A percentile compares a stretch with the other conserved stretches of the same genome.
phyloP scores from a whole-genome alignment of 768 basidiomycete species.

The Clathrus columnatus region DNA sequence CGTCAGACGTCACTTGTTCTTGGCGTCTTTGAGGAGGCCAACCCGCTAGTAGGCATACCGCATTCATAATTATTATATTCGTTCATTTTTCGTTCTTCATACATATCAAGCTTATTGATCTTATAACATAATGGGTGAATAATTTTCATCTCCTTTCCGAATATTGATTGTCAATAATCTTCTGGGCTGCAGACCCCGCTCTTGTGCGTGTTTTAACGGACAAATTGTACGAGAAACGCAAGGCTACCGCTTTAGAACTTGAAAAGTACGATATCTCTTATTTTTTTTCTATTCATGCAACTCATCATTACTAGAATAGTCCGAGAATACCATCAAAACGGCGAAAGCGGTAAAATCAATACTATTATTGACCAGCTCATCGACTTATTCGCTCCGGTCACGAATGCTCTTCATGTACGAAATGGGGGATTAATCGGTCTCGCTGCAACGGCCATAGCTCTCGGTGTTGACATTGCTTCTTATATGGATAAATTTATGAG shows the following conservation, averaged over 20 bases:
- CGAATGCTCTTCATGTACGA: constrained; percentile 79
- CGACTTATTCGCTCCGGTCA: constrained; percentile 80
- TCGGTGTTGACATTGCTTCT: constrained; percentile 86
- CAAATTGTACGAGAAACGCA: constrained; percentile 96
- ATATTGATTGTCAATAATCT: not conserved
- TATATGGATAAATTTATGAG: constrained; percentile 92
- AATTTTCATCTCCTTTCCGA: too few species aligned
- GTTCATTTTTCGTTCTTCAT: too few species aligned
- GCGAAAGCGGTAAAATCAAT: constrained; percentile 71
- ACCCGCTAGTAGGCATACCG: too few species aligned
- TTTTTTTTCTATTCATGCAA: not conserved
- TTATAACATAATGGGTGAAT: too few species aligned
- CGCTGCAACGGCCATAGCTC: constrained; percentile 93
- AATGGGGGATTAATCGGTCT: constrained; percentile 96
- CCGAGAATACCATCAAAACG: constrained; percentile 75
- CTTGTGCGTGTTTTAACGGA: constrained; percentile 77
- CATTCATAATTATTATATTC: too few species aligned
- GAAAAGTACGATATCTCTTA: constrained; percentile 70
- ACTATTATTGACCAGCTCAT: constrained; percentile 91
- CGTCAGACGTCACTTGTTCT: too few species aligned
- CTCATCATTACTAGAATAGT: constrained; percentile 32
- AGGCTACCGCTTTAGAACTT: constrained; percentile 88
- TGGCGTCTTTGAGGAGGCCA: too few species aligned
- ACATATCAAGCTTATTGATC: too few species aligned
- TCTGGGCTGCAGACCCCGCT: constrained; percentile 44